Base-by-base conservation (phyloP, 805 yeast species). In the Yamadazyma sp. region DNA sequence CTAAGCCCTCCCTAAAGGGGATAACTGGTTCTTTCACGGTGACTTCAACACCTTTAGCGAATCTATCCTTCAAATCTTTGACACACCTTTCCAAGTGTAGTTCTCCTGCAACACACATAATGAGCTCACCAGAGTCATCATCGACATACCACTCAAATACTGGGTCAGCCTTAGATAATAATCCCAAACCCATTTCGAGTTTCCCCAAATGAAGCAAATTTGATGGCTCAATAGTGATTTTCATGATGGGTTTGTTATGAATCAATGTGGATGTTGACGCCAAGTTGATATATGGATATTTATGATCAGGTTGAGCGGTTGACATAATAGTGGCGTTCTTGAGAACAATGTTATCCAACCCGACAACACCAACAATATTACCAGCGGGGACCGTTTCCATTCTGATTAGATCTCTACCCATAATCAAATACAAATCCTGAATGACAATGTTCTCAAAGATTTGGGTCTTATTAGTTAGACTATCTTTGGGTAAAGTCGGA, bases 101-200 rank as follows among this genome's bases (percentile, higher is more conserved):
- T 60, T 93, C 99, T 34, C 99, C 99, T 7, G 99, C 96, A 7
- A 95, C 90, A 30, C 95, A 87, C 49, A 93, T 68, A 47, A 93
- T 89, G 49, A 86, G 85, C 60, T 93, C 99, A 40, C 99, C 99
- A 6, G 82, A 79, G 41, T 87, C 96, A 42, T 65, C 72, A 51
- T 86, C 90, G 28, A 88, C 70, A 52, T 77, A 84, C 40, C 90
- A 83, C 50, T 87, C 88, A 14, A 90, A 95, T 51, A 96, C 91
- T 1, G 99, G 97, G 60, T 93, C 99, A 0, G 97, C 91, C 48
- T 81, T 82, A 37, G 90, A 80, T 27, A 93, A 68, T 40, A 87
- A 64, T 47, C 79, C 80, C 42, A 93, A 68, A 0, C 99, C 99
- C 19, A 71, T 70, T 35, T 81, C 95, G 29, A 93, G 67, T 49